Evolutionary conservation across 495 filamentous ascomycete species (phyloP).

Genomic region (Penicillium waksmanii): DNA sequence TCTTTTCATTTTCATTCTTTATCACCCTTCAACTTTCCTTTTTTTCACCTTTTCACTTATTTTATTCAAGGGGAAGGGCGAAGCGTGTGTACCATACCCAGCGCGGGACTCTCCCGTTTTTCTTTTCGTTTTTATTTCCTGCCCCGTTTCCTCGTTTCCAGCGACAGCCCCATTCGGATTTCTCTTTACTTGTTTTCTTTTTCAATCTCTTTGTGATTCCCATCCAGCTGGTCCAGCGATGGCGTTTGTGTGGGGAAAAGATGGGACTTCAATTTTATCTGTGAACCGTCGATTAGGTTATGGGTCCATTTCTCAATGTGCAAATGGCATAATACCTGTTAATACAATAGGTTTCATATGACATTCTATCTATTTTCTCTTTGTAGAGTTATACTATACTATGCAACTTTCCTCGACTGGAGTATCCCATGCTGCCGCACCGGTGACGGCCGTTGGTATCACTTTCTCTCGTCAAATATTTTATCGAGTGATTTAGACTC

Average conservation of each 20-base stretch:
- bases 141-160: slow-evolving; percentile 8
- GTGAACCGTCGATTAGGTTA: slow-evolving; percentile 7
- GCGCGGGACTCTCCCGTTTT: slow-evolving; percentile 22
- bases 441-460: not conserved
- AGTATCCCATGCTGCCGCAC: not conserved
- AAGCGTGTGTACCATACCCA: slow-evolving; percentile 33
- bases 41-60: slow-evolving; percentile 11
- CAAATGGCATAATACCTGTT: slow-evolving; percentile 12
- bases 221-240: slow-evolving; percentile 33
- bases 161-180: slow-evolving; percentile 8
- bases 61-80: slow-evolving; percentile 15
- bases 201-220: slow-evolving; percentile 26
- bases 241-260: slow-evolving; percentile 40
- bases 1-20: slow-evolving; percentile 21
- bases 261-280: slow-evolving; percentile 20
- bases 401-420: too few relatives aligned
- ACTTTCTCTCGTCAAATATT: not conserved
- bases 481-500: not conserved
- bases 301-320: slow-evolving; percentile 2
- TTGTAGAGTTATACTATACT: not conserved
- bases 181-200: slow-evolving; percentile 8
- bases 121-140: slow-evolving; percentile 12
- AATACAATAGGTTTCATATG: slow-evolving; percentile 11
- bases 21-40: slow-evolving; percentile 6
- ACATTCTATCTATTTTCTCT: not conserved